phyloP scores from a whole-genome alignment of 306 rosid species.

The Sesbania bispinosa region DNA sequence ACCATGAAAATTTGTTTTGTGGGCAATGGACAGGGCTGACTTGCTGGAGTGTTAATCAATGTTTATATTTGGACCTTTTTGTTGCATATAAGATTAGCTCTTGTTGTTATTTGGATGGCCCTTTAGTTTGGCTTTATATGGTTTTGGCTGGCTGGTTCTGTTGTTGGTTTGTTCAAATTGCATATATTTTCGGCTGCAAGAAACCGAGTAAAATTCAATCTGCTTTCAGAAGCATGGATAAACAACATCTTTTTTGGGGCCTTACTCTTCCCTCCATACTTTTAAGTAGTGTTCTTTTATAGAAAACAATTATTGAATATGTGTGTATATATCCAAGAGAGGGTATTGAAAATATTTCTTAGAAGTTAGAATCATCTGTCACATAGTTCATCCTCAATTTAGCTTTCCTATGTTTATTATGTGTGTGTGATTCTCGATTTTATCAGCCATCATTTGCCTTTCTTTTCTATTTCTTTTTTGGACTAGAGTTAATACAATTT shows the following conservation, averaged over 20 bases:
- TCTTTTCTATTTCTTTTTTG: background rate
- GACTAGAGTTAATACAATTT: background rate
- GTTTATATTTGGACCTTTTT: conserved; percentile 23
- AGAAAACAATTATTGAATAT: background rate
- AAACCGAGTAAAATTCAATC: background rate
- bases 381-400: background rate
- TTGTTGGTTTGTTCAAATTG: conserved; percentile 7
- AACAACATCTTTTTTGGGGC: background rate
- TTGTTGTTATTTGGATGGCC: conserved; percentile 19
- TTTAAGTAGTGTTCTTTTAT: background rate
- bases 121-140: conserved; percentile 24
- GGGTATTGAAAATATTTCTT: background rate
- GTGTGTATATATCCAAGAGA: background rate
- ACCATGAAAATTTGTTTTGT: background rate
- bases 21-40: background rate
- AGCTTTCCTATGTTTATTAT: background rate
- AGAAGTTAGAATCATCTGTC: conserved; percentile 16
- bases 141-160: conserved; percentile 7
- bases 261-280: background rate
- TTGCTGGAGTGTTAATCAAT: conserved; percentile 21
- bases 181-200: background rate
- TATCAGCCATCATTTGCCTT: background rate
- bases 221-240: background rate
- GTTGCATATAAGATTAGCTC: background rate
- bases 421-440: background rate